Conservation (phyloP, 441 rosid species). For the Rhodomyrtus psidioides region DNA sequence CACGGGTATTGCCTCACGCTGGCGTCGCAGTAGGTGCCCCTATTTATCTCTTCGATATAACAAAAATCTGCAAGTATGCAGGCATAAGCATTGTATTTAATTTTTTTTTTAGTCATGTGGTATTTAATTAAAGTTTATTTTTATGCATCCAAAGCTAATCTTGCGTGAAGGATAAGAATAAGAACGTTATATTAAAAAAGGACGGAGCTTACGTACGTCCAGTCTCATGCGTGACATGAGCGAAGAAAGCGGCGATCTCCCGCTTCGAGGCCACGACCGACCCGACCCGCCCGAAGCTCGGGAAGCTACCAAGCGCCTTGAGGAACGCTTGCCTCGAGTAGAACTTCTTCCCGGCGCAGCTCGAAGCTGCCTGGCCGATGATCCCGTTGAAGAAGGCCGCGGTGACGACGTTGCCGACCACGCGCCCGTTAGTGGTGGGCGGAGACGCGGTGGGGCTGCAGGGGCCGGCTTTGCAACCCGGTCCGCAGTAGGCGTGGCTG, state of each 20-base stretch:
- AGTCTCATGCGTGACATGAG: conserved; percentile 4
- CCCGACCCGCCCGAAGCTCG: not conserved
- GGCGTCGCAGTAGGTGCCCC: not conserved
- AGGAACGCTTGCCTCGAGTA: not conserved
- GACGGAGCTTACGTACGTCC: not conserved
- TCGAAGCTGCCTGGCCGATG: not conserved
- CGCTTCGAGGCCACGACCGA: not conserved
- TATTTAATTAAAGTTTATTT: too few species aligned
- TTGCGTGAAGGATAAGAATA: not conserved
- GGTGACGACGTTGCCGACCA: not conserved
- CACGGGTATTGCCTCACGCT: not conserved
- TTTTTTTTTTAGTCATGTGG: not conserved
- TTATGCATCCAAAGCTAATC: not conserved
- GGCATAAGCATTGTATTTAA: too few species aligned
- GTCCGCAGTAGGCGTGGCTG: not conserved
- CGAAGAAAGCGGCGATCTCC: conserved; percentile 5
- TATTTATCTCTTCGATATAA: not conserved
- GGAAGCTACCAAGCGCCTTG: not conserved
- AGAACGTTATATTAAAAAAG: not conserved
- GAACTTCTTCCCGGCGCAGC: not conserved
- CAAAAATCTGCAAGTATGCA: not conserved
- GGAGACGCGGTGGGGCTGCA: not conserved
- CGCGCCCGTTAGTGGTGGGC: not conserved
- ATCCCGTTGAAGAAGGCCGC: not conserved
- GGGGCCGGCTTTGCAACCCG: not conserved